Base-by-base conservation (phyloP, 768 basidiomycete species). In the Baorangia bicolor region DNA sequence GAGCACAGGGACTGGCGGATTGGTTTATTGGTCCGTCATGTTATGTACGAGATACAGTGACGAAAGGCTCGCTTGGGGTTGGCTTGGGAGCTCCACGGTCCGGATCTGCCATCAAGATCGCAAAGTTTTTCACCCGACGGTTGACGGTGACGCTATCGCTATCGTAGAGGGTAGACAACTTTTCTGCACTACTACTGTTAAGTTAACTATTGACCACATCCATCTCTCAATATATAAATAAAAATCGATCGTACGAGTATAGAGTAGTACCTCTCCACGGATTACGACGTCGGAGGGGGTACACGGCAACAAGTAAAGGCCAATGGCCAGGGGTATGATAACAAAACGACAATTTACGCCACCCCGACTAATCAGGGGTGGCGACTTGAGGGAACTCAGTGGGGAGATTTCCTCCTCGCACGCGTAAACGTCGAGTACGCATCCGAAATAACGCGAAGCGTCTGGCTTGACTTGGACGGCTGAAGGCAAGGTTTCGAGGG, bases 391-490 rank as follows among this genome's bases (percentile, higher is more conserved):
- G 33, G 46, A 18, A 18, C 7, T 35, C 23, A 16, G 3, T n/a
- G 45, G 35, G 56, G 39, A 23, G 64, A 64, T 44, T 34, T 63
- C 40, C 57, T 55, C 34, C 62, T 48, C 11, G 49, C 14, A 5
- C 63, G 54, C 20, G 58, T 47, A 35, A 73, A 54, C 25, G 63
- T 53, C 28, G 60, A 47, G 16, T 52, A 72, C 8, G 67, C 69
- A 6, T 64, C 66, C 38, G 71, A 61, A 3, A 71, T 46, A 20
- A 59, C 53, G 25, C 65, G 70, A 50, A 73, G 65, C 43, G 69
- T 52, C 9, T 59, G 46, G 16, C 47, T 64, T 4, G 62, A 54
- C 25, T 58, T 57, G 5, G 56, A 40, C 27, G 63, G 18, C 14
- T 46, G 47, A 42, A 65, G 54, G 33, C 21, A 33, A 14, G 28